Evolutionary conservation across 352 stramenopile species (phyloP).

Genomic region (Globisporangium emineosum): DNA sequence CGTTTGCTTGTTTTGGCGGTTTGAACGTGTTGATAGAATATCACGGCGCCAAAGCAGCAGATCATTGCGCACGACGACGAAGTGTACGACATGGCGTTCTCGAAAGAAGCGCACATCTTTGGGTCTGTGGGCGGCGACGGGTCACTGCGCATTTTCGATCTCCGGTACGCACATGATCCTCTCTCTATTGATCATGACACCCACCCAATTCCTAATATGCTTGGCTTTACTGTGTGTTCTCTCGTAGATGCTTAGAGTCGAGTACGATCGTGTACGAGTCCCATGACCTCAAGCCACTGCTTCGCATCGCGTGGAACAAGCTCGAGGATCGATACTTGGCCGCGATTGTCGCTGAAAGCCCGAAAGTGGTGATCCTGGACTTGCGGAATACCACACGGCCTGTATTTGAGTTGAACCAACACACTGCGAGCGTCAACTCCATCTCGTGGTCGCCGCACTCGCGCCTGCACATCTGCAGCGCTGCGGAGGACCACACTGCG

Average conservation of each 20-base stretch:
- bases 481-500: constrained; percentile 92
- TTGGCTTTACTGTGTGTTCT: not conserved
- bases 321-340: constrained; percentile 97
- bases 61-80: constrained; percentile 98
- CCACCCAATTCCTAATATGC: not conserved
- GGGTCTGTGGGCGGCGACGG: constrained; percentile 96
- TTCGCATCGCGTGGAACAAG: constrained; percentile 97
- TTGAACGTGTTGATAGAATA: constrained; percentile 31
- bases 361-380: constrained; percentile 95
- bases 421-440: constrained; percentile 93
- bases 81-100: constrained; percentile 98
- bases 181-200: too few species aligned
- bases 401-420: constrained; percentile 91
- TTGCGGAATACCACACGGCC: constrained; percentile 89
- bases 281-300: constrained; percentile 80
- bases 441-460: constrained; percentile 96
- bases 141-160: constrained; percentile 96
- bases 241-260: constrained; percentile 70
- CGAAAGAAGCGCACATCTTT: constrained; percentile 93
- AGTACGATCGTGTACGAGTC: constrained; percentile 98
- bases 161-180: constrained; percentile 59
- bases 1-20: not conserved
- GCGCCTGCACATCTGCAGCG: constrained; percentile 93
- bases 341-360: constrained; percentile 91
- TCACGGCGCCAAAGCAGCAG: constrained; percentile 84